Conservation (phyloP, 2,329 filamentous ascomycete genomes). For the Lithohypha guttulata region DNA sequence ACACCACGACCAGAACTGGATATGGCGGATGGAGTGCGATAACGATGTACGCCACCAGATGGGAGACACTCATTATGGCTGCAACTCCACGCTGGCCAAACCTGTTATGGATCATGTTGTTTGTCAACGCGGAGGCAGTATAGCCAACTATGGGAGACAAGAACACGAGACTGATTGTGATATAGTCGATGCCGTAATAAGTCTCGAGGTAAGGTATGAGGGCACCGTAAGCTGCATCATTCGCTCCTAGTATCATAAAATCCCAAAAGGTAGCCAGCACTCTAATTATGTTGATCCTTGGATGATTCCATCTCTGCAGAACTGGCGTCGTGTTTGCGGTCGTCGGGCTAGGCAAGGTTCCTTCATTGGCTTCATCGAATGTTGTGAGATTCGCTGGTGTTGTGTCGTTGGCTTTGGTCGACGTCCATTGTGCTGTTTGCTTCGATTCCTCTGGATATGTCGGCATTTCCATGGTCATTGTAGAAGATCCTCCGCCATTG, state of each 20-base stretch:
- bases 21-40: slow-evolving; percentile 59
- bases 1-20: slow-evolving; percentile 53
- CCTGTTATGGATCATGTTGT: slow-evolving; percentile 32
- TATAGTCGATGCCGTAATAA: slow-evolving; percentile 36
- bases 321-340: slow-evolving; percentile 28
- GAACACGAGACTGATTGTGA: slow-evolving; percentile 40
- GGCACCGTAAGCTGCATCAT: slow-evolving; percentile 36
- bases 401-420: not conserved
- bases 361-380: not conserved
- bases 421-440: not conserved
- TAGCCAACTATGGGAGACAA: slow-evolving; percentile 41
- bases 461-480: slow-evolving; percentile 13
- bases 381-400: not conserved
- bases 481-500: slow-evolving; percentile 9
- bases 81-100: slow-evolving; percentile 63
- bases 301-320: slow-evolving; percentile 52
- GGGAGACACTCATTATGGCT: slow-evolving; percentile 50
- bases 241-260: slow-evolving; percentile 46
- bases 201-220: slow-evolving; percentile 38
- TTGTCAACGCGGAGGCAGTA: slow-evolving; percentile 34
- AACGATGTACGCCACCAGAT: slow-evolving; percentile 52
- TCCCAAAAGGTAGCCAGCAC: slow-evolving; percentile 42
- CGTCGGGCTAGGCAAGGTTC: slow-evolving; percentile 34
- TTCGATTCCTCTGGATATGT: slow-evolving; percentile 4
- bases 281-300: slow-evolving; percentile 42